Evolutionary conservation across 1,284 basidiomycete genomes (phyloP), one percentile per base, ranked within the genome.

Genomic region (Ganoderma lucidum): DNA sequence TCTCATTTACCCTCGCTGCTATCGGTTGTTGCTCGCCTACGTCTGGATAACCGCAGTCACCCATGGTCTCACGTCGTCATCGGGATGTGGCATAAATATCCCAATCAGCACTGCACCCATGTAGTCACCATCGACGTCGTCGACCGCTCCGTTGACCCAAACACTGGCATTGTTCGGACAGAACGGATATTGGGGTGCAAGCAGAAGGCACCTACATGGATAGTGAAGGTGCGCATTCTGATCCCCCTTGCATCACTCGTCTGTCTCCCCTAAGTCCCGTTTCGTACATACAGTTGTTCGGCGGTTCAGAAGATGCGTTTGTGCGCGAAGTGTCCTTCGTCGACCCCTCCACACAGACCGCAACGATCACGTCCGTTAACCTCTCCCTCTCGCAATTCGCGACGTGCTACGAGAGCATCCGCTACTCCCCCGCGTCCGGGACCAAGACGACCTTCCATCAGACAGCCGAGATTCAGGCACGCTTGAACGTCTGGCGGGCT

Each of bases 41-140:
- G 30, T 17, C 62, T 41, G 45, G 19, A 48, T 23, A 35, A 56
- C 66, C 55, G n/a, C 68, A 96, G 95, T 74, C 94, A 95, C 78
- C 87, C 94, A 66, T 95, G 94, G 87, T 87, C 91, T 62, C 94
- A 96, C 83, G 93, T 96, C 74, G 88, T 96, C 74, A 91, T 92
- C 78, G 93, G 93, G 75, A 93, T 97, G 85, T 95, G 94, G 91
- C 93, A 94, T 76, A 98, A 98, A 85, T 98, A 98, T 81, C 96
- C 96, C 61, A 98, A 98, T 80, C 93, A 95, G 60, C 92, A 93
- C 77, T 96, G 96, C 77, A 90, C 93, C 9, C 96, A 98, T 81
- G 97, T 98, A 73, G 86, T 95, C 74, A 94, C 93, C 71, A 90
- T 98, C 76, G 96, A 98, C 81, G 95, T 96, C 28, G 74, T 98